Percentiles rank a stretch among this genome's conserved stretches.
Evolutionary conservation across 441 rosid genomes (phyloP).

Genomic region (Viola pubescens): DNA sequence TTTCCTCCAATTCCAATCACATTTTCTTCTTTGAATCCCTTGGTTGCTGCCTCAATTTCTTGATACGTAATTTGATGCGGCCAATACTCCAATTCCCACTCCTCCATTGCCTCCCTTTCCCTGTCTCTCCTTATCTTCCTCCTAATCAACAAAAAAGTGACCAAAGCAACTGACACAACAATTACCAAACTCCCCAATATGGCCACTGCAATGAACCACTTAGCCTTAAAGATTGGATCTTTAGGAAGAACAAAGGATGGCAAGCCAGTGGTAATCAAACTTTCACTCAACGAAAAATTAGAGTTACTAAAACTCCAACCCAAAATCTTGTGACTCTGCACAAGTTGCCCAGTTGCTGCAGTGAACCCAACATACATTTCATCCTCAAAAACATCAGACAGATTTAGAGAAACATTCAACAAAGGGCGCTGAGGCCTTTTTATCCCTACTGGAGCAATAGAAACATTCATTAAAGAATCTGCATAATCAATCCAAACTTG

Average conservation of each 20-base stretch:
- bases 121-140: constrained; percentile 36
- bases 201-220: constrained; percentile 51
- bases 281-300: constrained; percentile 40
- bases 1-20: constrained; percentile 70
- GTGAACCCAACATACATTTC: constrained; percentile 73
- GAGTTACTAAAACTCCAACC: constrained; percentile 68
- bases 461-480: constrained; percentile 38
- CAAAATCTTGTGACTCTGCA: constrained; percentile 51
- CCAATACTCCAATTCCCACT: constrained; percentile 92
- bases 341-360: constrained; percentile 49
- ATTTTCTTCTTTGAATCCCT: constrained; percentile 48
- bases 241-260: constrained; percentile 61
- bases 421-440: constrained; percentile 36
- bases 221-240: constrained; percentile 30
- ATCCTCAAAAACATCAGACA: constrained; percentile 46
- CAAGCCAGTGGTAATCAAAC: constrained; percentile 45
- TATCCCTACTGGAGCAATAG: constrained; percentile 39
- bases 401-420: constrained; percentile 33
- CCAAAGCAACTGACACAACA: constrained; percentile 24
- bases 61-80: constrained; percentile 52
- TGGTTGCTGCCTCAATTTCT: constrained; percentile 53
- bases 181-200: constrained; percentile 31
- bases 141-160: constrained; percentile 30
- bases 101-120: constrained; percentile 59
- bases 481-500: constrained; percentile 66